phyloP scores from a whole-genome alignment of 441 rosid genomes.

The Bruguiera hainesii region DNA sequence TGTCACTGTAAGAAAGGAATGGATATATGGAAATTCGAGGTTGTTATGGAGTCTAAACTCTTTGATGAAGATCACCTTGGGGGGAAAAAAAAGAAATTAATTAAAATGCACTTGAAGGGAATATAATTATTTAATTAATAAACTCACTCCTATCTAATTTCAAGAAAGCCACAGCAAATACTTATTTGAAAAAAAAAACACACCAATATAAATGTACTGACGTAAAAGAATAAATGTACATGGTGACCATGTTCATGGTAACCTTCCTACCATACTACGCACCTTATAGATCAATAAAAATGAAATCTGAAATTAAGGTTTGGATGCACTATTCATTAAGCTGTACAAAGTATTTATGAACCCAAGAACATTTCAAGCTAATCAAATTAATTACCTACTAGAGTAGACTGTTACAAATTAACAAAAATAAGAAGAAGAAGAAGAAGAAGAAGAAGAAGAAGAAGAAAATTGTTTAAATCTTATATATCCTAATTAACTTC shows the following conservation, averaged over 20 bases:
- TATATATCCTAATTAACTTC: slow-evolving; percentile 7
- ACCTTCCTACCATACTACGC: slow-evolving; percentile 14
- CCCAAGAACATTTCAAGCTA: slow-evolving; percentile 9
- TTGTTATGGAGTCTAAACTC: too few species aligned
- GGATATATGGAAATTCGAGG: too few species aligned
- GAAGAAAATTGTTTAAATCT: slow-evolving; percentile 15
- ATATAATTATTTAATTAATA: not conserved
- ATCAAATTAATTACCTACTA: slow-evolving; percentile 17
- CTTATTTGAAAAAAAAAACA: not conserved
- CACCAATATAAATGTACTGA: slow-evolving; percentile 10
- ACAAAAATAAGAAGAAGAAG: too few species aligned
- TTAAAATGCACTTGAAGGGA: not conserved
- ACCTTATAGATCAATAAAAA: slow-evolving; percentile 2
- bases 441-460: not conserved
- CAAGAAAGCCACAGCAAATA: not conserved
- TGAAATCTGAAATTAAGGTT: slow-evolving; percentile 12
- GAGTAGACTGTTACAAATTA: too few species aligned
- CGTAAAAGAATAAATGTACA: slow-evolving; percentile 19
- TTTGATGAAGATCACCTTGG: not conserved
- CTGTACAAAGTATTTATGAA: slow-evolving; percentile 10
- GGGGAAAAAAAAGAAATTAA: not conserved
- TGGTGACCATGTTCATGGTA: slow-evolving; percentile 19
- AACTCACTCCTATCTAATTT: not conserved
- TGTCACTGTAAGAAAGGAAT: too few species aligned
- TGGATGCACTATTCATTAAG: slow-evolving; percentile 22